Base-by-base conservation (phyloP, 805 yeast species). In the Yarrowia sp. region DNA sequence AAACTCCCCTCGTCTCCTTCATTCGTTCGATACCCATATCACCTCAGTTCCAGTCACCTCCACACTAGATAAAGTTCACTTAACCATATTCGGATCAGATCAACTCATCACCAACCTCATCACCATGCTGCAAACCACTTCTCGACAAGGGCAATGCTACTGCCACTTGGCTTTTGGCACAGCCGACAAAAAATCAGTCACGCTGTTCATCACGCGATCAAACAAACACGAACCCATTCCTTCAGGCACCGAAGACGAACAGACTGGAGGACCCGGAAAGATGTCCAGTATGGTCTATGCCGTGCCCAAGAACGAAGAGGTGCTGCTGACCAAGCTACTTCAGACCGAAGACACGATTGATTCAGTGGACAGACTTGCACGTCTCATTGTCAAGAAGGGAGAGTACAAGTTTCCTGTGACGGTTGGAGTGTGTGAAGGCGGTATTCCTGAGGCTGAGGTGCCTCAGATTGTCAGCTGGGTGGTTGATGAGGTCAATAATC, bases 201-300 rank as follows among this genome's bases (percentile, higher is more conserved):
- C 64, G 8, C 15, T 58, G 35, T 58, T 58, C 51, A 58, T 58
- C 64, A 43, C 64, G 6, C 51, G 64, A n/a, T 58, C 64, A 32
- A 35, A 58, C 41, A 42, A 58, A n/a, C 51, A 43, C 51, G 51
- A 43, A 15, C 35, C 64, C 22, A 58, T 58, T 33, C 64, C 64
- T 3, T 43, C 51, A 2, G 64, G 51, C 18, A 22, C 42, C 5
- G 64, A 33, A 35, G 51, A 33, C 5, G 64, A 43, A 11, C 36
- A 15, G 31, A 38, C 32, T 4, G 51, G 51, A 35, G 64, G 64
- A 10, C 64, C 64, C 4, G 64, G 64, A 6, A 43, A 58, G 11
- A n/a, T 58, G 42, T 8, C 35, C 13, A 18, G 35, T 15, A 14
- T 58, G 33, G 51, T 58, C 2, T 58, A 43, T 22, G 64, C 64